phyloP scores from a whole-genome alignment of 2,329 filamentous ascomycete genomes.

The Fusarium nanum region DNA sequence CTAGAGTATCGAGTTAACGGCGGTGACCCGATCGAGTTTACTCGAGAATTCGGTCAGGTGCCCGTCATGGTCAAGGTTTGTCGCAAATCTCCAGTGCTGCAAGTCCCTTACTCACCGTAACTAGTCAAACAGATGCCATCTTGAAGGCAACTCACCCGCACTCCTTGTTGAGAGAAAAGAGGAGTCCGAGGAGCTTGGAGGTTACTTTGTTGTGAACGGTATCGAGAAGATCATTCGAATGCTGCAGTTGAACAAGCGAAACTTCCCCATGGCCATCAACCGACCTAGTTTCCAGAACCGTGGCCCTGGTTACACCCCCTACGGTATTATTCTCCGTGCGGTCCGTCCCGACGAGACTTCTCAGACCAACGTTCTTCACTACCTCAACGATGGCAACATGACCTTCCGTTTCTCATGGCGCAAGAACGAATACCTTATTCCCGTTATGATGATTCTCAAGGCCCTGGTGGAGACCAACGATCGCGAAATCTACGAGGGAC shows the following conservation, averaged over 20 bases:
- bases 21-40: slow-evolving; percentile 83
- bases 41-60: slow-evolving; percentile 86
- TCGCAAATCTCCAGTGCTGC: background rate
- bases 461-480: slow-evolving; percentile 96
- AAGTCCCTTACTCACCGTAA: slow-evolving; percentile 27
- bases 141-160: slow-evolving; percentile 85
- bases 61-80: slow-evolving; percentile 92
- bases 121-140: slow-evolving; percentile 88
- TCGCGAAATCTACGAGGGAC: slow-evolving; percentile 92
- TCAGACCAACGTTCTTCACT: slow-evolving; percentile 96
- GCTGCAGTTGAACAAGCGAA: slow-evolving; percentile 88
- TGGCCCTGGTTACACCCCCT: slow-evolving; percentile 87
- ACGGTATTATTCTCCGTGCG: slow-evolving; percentile 89
- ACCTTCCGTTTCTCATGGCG: slow-evolving; percentile 98
- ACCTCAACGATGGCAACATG: slow-evolving; percentile 93
- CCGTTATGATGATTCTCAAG: slow-evolving; percentile 96
- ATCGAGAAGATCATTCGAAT: slow-evolving; percentile 97
- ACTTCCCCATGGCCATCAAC: slow-evolving; percentile 94
- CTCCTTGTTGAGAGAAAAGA: slow-evolving; percentile 88
- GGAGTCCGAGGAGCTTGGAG: slow-evolving; percentile 94
- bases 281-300: slow-evolving; percentile 90
- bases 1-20: slow-evolving; percentile 90
- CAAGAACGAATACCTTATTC: slow-evolving; percentile 96
- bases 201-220: slow-evolving; percentile 97
- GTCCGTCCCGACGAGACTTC: slow-evolving; percentile 98